Evolutionary conservation across 2,329 filamentous ascomycete genomes (phyloP).

Genomic region (Corinectria fuckeliana): DNA sequence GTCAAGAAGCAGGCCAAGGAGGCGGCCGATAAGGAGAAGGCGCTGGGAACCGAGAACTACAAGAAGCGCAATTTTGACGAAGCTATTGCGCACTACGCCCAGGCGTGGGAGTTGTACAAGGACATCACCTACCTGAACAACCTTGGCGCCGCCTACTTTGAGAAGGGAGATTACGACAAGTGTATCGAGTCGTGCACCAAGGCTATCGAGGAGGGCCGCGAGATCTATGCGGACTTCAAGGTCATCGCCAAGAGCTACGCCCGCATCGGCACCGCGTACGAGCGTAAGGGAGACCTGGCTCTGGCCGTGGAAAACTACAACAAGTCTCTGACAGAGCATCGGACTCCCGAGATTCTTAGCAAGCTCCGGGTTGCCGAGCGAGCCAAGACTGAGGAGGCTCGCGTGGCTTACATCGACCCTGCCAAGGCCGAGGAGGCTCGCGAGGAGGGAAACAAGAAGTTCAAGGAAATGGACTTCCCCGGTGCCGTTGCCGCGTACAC

Average conservation of each 20-base stretch:
- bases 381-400: conserved; percentile 77
- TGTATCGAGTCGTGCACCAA: conserved; percentile 86
- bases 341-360: conserved; percentile 88
- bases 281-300: conserved; percentile 82
- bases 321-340: conserved; percentile 93
- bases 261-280: conserved; percentile 91
- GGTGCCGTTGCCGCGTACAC: conserved; percentile 91
- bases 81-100: conserved; percentile 91
- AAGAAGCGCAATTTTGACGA: conserved; percentile 98
- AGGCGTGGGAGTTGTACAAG: conserved; percentile 93
- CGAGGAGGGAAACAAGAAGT: conserved; percentile 93
- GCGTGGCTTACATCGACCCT: conserved; percentile 84
- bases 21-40: conserved; percentile 93
- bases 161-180: conserved; percentile 92
- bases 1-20: conserved; percentile 91
- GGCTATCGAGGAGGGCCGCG: conserved; percentile 88
- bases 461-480: conserved; percentile 96
- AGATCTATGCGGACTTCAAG: conserved; percentile 96
- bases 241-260: conserved; percentile 97
- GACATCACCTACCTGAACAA: conserved; percentile 99
- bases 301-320: conserved; percentile 90
- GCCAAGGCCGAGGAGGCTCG: conserved; percentile 94
- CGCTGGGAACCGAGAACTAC: conserved; percentile 90
- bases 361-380: conserved; percentile 94
- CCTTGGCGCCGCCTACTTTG: conserved; percentile 89